Percentiles rank a stretch among this genome's conserved stretches.
These are phyloP conservation scores for Suillus subalutaceus DNA, from an alignment of 768 basidiomycete species.

Conservation along the genomic window DNA sequence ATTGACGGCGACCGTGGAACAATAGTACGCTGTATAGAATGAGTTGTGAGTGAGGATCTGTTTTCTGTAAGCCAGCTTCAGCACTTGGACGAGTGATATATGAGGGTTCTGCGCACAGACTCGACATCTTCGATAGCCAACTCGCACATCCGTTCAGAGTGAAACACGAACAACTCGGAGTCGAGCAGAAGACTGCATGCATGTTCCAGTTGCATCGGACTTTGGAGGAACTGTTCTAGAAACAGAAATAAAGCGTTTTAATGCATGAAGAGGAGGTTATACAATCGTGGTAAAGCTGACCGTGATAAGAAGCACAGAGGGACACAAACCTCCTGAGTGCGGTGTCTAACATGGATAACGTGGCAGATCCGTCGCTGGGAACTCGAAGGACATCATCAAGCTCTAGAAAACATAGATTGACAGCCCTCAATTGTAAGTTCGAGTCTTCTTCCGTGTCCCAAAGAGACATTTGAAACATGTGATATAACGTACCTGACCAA, in stretches of 20 bases:
- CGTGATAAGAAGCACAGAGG: constrained; percentile 85
- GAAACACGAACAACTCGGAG: constrained; percentile 87
- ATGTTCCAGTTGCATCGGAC: constrained; percentile 81
- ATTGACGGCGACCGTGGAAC: constrained; percentile 68
- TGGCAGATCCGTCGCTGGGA: constrained; percentile 58
- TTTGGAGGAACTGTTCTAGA: constrained; percentile 83
- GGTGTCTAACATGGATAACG: constrained; percentile 76
- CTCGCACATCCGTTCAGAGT: constrained; percentile 91
- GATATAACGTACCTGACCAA: constrained; percentile 73
- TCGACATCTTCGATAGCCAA: constrained; percentile 70
- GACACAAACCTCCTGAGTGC: constrained; percentile 76
- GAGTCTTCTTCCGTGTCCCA: constrained; percentile 10
- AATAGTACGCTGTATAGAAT: constrained; percentile 81
- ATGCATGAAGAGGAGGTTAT: constrained; percentile 5
- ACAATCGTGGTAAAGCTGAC: constrained; percentile 43
- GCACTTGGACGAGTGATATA: constrained; percentile 5
- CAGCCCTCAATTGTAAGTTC: constrained; percentile 9
- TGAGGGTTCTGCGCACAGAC: constrained; percentile 47
- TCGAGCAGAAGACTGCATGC: constrained; percentile 76
- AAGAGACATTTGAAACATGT: constrained; percentile 15
- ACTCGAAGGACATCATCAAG: constrained; percentile 81
- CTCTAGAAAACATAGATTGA: constrained; percentile 50
- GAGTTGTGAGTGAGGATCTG: constrained; percentile 83
- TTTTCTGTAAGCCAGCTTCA: constrained; percentile 52
- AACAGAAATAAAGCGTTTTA: constrained; percentile 14